Evolutionary conservation across 257 asterid genomes (phyloP).

Genomic region (Jacaranda mimosifolia): DNA sequence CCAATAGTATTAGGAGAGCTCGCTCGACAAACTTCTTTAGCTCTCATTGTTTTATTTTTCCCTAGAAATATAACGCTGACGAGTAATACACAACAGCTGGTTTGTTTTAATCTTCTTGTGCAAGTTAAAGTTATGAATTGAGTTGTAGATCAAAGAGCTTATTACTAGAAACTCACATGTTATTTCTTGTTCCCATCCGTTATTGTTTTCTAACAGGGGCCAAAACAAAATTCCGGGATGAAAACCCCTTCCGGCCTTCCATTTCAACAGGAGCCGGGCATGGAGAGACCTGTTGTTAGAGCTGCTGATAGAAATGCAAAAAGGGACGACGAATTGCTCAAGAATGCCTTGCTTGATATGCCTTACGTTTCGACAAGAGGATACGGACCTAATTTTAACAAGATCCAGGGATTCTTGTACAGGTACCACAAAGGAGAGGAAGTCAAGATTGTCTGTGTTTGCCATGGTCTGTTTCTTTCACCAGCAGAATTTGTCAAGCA

Average conservation of each 20-base stretch:
- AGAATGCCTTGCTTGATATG: conserved; percentile 51
- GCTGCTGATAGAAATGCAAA: conserved; percentile 23
- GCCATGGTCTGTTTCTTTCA: conserved; percentile 72
- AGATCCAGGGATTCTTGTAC: conserved; percentile 64
- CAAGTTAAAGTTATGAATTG: neutral
- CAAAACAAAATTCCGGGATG: neutral
- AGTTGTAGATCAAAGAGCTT: neutral
- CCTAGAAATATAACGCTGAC: neutral
- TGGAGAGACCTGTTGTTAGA: neutral
- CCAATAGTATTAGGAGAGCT: neutral
- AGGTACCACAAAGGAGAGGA: conserved; percentile 60
- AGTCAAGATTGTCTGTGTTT: conserved; percentile 69
- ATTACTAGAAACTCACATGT: neutral
- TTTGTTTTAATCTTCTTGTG: neutral
- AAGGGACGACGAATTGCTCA: conserved; percentile 17
- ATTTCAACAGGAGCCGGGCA: neutral
- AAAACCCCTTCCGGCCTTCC: neutral
- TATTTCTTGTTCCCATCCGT: neutral
- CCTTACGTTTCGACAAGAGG: conserved; percentile 65
- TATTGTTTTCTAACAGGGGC: conserved; percentile 22
- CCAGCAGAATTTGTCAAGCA: conserved; percentile 77
- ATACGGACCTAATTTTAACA: conserved; percentile 47
- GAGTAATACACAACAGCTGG: neutral
- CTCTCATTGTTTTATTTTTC: neutral
- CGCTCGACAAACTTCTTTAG: neutral